Conservation (phyloP, 768 basidiomycete species). For the Aureoboletus auriporus region DNA sequence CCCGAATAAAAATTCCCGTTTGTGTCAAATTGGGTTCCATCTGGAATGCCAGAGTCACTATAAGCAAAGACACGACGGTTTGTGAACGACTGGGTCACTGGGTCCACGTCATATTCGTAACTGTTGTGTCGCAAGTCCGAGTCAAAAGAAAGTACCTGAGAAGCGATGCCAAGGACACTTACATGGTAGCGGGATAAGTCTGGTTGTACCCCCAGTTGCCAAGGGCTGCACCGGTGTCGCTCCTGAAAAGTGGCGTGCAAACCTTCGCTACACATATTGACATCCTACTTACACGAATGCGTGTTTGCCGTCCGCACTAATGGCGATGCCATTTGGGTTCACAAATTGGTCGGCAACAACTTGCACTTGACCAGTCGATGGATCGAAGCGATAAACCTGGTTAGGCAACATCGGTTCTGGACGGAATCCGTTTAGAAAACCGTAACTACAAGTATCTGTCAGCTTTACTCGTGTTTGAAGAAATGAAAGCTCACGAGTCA, state of each 20-base stretch:
- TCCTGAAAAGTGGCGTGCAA: conserved; percentile 21
- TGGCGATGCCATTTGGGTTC: conserved; percentile 71
- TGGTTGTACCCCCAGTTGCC: conserved; percentile 48
- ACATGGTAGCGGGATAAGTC: conserved; percentile 67
- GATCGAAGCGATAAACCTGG: conserved; percentile 55
- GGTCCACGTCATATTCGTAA: conserved; percentile 67
- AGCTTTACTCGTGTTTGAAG: neutral
- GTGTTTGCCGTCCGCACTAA: conserved; percentile 58
- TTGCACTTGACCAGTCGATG: conserved; percentile 56
- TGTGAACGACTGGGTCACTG: conserved; percentile 45
- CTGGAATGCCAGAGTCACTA: conserved; percentile 59
- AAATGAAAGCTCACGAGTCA: conserved; percentile 41
- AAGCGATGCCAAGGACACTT: conserved; percentile 20
- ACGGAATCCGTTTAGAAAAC: conserved; percentile 63
- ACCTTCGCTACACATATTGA: conserved; percentile 1
- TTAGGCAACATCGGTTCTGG: conserved; percentile 60
- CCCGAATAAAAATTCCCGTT: conserved; percentile 65
- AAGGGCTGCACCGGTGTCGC: conserved; percentile 31
- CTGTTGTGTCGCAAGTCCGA: conserved; percentile 28
- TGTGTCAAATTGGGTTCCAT: conserved; percentile 63
- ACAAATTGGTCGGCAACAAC: conserved; percentile 78
- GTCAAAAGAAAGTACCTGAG: neutral
- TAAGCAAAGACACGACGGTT: conserved; percentile 69
- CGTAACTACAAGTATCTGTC: conserved; percentile 43
- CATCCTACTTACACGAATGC: conserved; percentile 53